Evolutionary conservation across 2,329 filamentous ascomycete genomes (phyloP), one percentile per base, ranked within the genome.

Genomic region (Eutypa lata): DNA sequence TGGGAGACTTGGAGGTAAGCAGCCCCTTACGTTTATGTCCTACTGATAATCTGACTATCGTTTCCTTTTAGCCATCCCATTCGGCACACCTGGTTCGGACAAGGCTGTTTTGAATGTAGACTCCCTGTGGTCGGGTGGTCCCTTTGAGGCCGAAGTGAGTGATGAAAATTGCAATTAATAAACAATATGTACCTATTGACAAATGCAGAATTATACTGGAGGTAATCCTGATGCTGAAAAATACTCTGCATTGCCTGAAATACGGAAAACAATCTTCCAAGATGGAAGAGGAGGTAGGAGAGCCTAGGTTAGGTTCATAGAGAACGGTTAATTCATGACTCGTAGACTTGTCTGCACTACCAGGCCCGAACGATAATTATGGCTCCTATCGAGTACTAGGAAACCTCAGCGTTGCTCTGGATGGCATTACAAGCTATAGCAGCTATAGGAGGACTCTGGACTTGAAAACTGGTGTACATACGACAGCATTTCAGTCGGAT

Each of bases 71-170:
- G 74, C 70, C 2, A 71, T 79, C 28, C 69, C 74, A 0, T 75
- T 75, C 51, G 77, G 77, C 0, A 55, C 65, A 16, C 68, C 76
- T 0, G 72, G 73, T 2, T 56, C 63, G 2, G 76, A 79, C 47
- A 72, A 68, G 22, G 49, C 79, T 5, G 71, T 67, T 19, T 51
- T 80, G 37, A 81, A 81, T 48, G 57, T 77, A 18, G 78, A 81
- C 52, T 75, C 69, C 2, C 57, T 81, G 1, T 81, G 77, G 78
- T 74, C 73, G 2, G 77, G 76, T 2, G 78, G 78, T 0, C 77
- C 77, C 0, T 81, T 80, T 52, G 68, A 76, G 51, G 65, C 61
- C 38, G 61, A 62, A 18, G 74, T 74, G 58, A 58, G 66, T 55
- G 14, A 1, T 1, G 3, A 22, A 11, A 14, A 22, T 46, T 16